Evolutionary conservation across 805 yeast species (phyloP).

Genomic region (Candida sakaeoensis): DNA sequence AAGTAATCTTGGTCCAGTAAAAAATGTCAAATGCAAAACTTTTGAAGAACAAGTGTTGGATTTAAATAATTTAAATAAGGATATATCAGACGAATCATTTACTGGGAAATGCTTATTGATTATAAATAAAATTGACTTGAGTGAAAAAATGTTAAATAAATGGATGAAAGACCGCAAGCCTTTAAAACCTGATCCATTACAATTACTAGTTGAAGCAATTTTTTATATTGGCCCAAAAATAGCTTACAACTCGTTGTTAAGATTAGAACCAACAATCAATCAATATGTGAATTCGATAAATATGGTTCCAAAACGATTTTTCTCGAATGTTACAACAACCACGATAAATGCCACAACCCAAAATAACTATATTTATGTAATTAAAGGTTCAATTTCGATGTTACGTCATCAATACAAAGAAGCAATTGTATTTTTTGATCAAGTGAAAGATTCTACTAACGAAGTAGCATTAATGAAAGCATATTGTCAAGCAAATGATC

Average conservation of each 20-base stretch:
- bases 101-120: constrained; percentile 6
- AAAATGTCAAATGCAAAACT: constrained; percentile 1
- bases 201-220: constrained; percentile 5
- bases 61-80: not conserved
- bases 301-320: not conserved
- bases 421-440: constrained; percentile 1
- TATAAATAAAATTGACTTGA: not conserved
- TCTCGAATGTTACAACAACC: not conserved
- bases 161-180: constrained; percentile 3
- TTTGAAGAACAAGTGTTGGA: constrained; percentile 5
- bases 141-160: not conserved
- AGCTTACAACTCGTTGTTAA: not conserved
- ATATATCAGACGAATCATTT: constrained; percentile 1
- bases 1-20: not conserved
- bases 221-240: constrained; percentile 5
- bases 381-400: constrained; percentile 5
- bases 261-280: constrained; percentile 5
- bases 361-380: not conserved
- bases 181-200: constrained; percentile 1
- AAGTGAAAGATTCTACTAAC: not conserved
- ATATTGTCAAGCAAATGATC: constrained; percentile 6
- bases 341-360: not conserved
- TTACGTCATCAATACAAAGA: constrained; percentile 4
- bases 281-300: not conserved
- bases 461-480: not conserved